phyloP scores from a whole-genome alignment of 306 rosid genomes.

The Clitoria ternatea region DNA sequence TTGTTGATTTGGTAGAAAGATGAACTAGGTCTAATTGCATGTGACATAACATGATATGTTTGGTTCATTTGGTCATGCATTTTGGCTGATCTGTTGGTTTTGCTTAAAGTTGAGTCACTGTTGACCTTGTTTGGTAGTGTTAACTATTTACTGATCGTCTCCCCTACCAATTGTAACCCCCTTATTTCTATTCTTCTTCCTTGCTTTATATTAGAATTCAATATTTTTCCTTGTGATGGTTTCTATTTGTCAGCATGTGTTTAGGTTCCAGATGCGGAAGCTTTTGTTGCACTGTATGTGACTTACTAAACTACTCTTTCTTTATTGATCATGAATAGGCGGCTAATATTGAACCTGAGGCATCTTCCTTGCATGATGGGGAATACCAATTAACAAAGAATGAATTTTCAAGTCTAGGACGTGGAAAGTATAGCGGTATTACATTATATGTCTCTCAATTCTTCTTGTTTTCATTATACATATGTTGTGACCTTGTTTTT shows the following conservation, averaged over 20 bases:
- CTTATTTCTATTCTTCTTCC: background rate
- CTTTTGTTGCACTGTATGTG: slow-evolving; percentile 1
- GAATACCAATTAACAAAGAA: slow-evolving; percentile 80
- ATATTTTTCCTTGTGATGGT: background rate
- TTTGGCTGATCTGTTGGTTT: slow-evolving; percentile 17
- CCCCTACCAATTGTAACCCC: background rate
- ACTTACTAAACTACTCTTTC: slow-evolving; percentile 18
- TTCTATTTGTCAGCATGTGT: background rate
- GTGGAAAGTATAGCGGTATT: slow-evolving; percentile 86
- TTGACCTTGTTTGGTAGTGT: background rate
- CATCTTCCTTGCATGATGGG: slow-evolving; percentile 62
- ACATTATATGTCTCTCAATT: slow-evolving; percentile 12
- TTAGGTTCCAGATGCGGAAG: background rate
- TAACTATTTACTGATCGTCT: background rate
- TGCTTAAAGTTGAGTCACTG: background rate
- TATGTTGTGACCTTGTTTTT: slow-evolving; percentile 4
- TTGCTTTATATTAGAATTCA: background rate
- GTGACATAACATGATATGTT: slow-evolving; percentile 23
- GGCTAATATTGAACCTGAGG: slow-evolving; percentile 82
- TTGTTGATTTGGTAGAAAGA: slow-evolving; percentile 14
- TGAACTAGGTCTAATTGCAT: slow-evolving; percentile 1
- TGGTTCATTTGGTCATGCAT: slow-evolving; percentile 20
- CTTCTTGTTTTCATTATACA: slow-evolving; percentile 5
- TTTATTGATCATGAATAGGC: slow-evolving; percentile 58
- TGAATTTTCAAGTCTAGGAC: slow-evolving; percentile 71